phyloP scores from a whole-genome alignment of 768 basidiomycete genomes.

The Kwoniella botswanensis region DNA sequence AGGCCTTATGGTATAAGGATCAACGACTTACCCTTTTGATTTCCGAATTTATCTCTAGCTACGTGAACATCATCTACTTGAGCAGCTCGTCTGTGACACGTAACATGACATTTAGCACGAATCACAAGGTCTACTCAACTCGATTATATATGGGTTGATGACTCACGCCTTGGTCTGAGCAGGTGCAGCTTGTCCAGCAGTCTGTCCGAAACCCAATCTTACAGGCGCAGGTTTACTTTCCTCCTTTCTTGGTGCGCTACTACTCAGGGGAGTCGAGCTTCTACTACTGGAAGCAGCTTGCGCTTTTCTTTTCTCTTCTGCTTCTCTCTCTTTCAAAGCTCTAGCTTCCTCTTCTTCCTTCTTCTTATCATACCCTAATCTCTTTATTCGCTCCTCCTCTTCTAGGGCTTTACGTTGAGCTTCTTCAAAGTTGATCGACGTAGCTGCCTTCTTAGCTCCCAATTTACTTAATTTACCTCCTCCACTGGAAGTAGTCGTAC shows the following conservation, averaged over 20 bases:
- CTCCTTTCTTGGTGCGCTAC: conserved; percentile 21
- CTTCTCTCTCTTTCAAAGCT: conserved; percentile 65
- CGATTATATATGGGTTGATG: too few relatives aligned
- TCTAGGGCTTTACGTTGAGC: conserved; percentile 87
- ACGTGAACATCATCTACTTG: conserved; percentile 48
- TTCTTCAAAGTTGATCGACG: conserved; percentile 88
- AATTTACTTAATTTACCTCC: conserved; percentile 67
- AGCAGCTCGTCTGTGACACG: conserved; percentile 33
- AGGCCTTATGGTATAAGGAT: not conserved
- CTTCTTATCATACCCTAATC: conserved; percentile 87
- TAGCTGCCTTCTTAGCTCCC: conserved; percentile 83
- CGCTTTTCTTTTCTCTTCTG: conserved; percentile 55
- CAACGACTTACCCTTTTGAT: conserved; percentile 68
- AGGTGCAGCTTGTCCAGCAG: conserved; percentile 42
- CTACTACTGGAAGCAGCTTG: conserved; percentile 54
- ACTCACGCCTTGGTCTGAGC: conserved; percentile 59
- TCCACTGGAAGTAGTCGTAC: conserved; percentile 48
- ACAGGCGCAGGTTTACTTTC: conserved; percentile 49
- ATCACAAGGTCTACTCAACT: too few relatives aligned
- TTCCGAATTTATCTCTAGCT: conserved; percentile 88
- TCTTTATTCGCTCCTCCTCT: conserved; percentile 89
- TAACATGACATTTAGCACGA: not conserved
- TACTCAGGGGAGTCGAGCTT: conserved; percentile 36
- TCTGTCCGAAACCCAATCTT: conserved; percentile 54
- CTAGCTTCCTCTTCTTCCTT: conserved; percentile 79